Percentiles rank a stretch among this genome's conserved stretches.
Conservation (phyloP, 139 green algal species). For the Yamagishiella unicocca region DNA sequence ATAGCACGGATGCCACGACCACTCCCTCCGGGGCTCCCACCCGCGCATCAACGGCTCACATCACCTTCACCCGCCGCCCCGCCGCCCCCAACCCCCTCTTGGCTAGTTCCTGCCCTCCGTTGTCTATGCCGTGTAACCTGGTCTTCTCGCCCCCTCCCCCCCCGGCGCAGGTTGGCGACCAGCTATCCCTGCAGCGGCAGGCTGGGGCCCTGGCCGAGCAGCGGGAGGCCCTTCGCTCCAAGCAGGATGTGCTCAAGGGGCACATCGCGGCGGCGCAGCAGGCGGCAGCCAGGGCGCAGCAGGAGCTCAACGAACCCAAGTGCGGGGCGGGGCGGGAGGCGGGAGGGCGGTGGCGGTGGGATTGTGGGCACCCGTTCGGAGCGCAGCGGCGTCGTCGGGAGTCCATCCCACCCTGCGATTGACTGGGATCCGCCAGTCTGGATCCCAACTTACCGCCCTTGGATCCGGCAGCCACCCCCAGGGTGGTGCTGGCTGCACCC, state of each 20-base stretch:
- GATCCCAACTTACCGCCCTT: no score
- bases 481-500: no score
- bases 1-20: no score
- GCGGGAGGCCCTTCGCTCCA: constrained; percentile 51
- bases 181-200: constrained; percentile 6
- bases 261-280: constrained; percentile 5
- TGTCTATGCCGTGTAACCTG: no score
- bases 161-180: constrained; percentile 2
- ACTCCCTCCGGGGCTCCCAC: no score
- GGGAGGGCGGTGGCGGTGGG: not conserved
- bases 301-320: constrained; percentile 43
- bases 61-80: not conserved
- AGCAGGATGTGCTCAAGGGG: constrained; percentile 35
- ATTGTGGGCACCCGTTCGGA: no score
- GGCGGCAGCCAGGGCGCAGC: not conserved
- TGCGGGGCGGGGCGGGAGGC: constrained; percentile 10
- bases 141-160: no score
- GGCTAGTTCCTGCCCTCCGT: not conserved
- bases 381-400: no score
- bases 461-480: no score
- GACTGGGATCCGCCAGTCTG: no score
- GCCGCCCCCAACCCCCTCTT: not conserved
- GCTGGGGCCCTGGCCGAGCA: constrained; percentile 45
- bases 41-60: no score
- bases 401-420: no score